Evolutionary conservation across 2,329 filamentous ascomycete species (phyloP).

Genomic region (Neocucurbitaria cava): DNA sequence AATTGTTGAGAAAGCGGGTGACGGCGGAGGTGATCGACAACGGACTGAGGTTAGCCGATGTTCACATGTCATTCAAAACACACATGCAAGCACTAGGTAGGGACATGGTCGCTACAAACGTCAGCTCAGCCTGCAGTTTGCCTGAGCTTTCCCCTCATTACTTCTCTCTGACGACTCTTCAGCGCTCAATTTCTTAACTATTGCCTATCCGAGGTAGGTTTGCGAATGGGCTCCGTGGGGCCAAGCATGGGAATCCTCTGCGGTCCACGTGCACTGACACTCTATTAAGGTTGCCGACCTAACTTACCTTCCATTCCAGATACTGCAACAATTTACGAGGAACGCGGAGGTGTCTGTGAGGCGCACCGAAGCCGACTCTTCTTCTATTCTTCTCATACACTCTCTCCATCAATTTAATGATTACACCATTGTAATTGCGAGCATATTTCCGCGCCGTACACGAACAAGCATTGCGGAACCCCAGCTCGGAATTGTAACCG

Average conservation of each 20-base stretch:
- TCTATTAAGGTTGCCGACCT: conserved; percentile 20
- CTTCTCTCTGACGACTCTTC: conserved; percentile 5
- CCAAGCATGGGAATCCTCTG: conserved; percentile 19
- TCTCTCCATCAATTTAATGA: conserved; percentile 11
- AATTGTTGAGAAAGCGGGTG: conserved; percentile 21
- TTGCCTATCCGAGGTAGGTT: conserved; percentile 34
- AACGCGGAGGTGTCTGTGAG: conserved; percentile 12
- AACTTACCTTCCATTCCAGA: conserved; percentile 29
- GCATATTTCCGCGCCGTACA: conserved; percentile 4
- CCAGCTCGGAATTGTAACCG: not conserved
- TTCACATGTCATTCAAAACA: conserved; percentile 34
- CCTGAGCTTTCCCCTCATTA: conserved; percentile 14
- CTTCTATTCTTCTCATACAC: conserved; percentile 13
- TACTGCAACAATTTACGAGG: conserved; percentile 26
- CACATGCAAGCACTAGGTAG: conserved; percentile 6
- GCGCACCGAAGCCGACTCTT: conserved; percentile 3
- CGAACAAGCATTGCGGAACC: conserved; percentile 7
- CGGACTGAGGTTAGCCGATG: conserved; percentile 24
- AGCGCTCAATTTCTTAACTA: conserved; percentile 13
- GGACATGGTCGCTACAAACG: conserved; percentile 9
- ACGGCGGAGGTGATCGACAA: conserved; percentile 19
- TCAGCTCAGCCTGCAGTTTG: conserved; percentile 18
- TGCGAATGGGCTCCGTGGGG: conserved; percentile 22
- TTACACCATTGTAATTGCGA: conserved; percentile 12
- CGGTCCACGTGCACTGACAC: conserved; percentile 34